Evolutionary conservation across 306 rosid species (phyloP).

Genomic region (Medicago arabica): DNA sequence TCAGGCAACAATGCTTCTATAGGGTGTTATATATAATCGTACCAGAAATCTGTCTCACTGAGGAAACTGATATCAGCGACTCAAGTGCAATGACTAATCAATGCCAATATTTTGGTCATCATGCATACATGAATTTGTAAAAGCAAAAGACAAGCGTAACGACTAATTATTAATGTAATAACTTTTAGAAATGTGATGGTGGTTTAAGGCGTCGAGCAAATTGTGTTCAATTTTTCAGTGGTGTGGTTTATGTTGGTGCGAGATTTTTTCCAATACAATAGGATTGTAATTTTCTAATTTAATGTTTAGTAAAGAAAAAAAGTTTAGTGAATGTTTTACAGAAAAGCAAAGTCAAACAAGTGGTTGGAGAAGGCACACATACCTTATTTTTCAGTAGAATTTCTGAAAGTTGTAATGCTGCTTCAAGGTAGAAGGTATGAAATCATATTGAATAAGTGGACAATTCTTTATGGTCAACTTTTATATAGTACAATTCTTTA

Average conservation of each 20-base stretch:
- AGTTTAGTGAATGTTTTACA: no score
- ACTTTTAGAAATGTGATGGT: conserved; percentile 13
- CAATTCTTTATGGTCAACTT: no score
- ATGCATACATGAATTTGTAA: conserved; percentile 58
- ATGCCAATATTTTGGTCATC: conserved; percentile 69
- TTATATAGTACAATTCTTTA: conserved; percentile 3
- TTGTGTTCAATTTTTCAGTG: no score
- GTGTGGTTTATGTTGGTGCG: no score
- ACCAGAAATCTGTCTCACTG: conserved; percentile 61
- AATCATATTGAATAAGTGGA: conserved; percentile 30
- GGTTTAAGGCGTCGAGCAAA: background rate
- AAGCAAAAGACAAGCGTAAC: conserved; percentile 47
- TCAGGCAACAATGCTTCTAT: conserved; percentile 81
- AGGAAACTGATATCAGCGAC: conserved; percentile 75
- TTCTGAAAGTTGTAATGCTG: conserved; percentile 57
- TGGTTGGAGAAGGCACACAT: no score
- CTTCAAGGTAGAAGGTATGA: conserved; percentile 56
- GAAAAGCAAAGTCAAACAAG: no score
- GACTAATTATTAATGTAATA: conserved; percentile 34
- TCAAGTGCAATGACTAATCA: conserved; percentile 46
- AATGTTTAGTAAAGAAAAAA: no score
- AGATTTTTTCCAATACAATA: no score
- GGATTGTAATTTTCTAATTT: no score
- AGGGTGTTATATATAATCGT: conserved; percentile 76
- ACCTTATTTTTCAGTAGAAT: conserved; percentile 45